Evolutionary conservation across 306 rosid genomes (phyloP).

Genomic region (Arachis stenosperma): DNA sequence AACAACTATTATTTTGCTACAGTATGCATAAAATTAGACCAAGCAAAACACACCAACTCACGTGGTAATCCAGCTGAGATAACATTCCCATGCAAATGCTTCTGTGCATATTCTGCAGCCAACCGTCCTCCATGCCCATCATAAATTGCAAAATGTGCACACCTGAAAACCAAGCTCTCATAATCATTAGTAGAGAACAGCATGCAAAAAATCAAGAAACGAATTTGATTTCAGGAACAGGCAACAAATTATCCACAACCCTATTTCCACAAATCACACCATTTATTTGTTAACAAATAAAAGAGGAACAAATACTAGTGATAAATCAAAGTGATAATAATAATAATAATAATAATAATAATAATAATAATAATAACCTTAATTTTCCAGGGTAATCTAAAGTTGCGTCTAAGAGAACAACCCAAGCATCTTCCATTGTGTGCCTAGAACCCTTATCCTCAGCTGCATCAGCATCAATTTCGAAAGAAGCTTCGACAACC

Average conservation of each 20-base stretch:
- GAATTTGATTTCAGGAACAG: background rate
- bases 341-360: background rate
- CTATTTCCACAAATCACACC: slow-evolving; percentile 7
- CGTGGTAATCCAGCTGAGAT: slow-evolving; percentile 94
- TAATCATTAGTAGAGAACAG: background rate
- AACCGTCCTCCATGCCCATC: slow-evolving; percentile 96
- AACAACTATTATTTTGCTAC: slow-evolving; percentile 29
- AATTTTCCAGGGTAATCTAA: slow-evolving; percentile 61
- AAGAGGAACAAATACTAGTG: too few relatives aligned
- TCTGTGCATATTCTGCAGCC: slow-evolving; percentile 87
- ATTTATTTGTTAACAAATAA: too few relatives aligned
- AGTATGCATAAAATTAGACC: slow-evolving; percentile 58
- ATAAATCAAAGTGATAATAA: background rate
- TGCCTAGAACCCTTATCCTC: slow-evolving; percentile 89
- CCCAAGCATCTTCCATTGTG: slow-evolving; percentile 85
- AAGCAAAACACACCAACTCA: slow-evolving; percentile 99
- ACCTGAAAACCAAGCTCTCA: slow-evolving; percentile 48
- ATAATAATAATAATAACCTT: slow-evolving; percentile 51
- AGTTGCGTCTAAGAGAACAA: slow-evolving; percentile 64
- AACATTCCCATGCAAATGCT: slow-evolving; percentile 74
- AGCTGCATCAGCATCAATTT: slow-evolving; percentile 77
- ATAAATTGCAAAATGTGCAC: slow-evolving; percentile 86
- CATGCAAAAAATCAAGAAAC: background rate
- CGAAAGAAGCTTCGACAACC: slow-evolving; percentile 35
- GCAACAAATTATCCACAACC: background rate